These are phyloP conservation scores for Panicum virgatum DNA, from an alignment of 202 grass and related monocot species.

Conservation along the genomic window DNA sequence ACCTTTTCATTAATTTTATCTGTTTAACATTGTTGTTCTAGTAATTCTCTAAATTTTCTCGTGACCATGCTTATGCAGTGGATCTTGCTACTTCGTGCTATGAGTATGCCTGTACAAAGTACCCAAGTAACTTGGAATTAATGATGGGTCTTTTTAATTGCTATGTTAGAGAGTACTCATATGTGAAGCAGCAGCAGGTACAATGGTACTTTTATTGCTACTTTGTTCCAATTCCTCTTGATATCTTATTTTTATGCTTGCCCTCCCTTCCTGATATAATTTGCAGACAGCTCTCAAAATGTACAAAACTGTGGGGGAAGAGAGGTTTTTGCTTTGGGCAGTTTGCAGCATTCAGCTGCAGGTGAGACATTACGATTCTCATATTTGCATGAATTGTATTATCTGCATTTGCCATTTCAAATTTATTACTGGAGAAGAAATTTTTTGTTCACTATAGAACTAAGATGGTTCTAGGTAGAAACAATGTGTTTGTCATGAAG, in stretches of 20 bases:
- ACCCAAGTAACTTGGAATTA: constrained; percentile 87
- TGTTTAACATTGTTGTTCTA: constrained; percentile 7
- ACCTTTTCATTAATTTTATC: constrained; percentile 26
- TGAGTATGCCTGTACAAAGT: constrained; percentile 88
- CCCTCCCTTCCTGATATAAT: constrained; percentile 27
- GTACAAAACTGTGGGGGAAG: constrained; percentile 96
- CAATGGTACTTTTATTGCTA: constrained; percentile 31
- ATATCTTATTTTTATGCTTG: constrained; percentile 45
- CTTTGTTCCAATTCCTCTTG: background rate
- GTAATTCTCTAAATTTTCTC: constrained; percentile 26
- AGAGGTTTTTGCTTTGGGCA: constrained; percentile 97
- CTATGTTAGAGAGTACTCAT: constrained; percentile 88
- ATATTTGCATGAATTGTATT: constrained; percentile 12
- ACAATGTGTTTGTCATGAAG: constrained; percentile 16
- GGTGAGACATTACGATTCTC: constrained; percentile 44
- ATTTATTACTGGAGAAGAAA: background rate
- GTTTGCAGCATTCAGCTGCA: constrained; percentile 96
- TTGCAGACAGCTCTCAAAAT: constrained; percentile 95
- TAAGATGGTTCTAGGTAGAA: constrained; percentile 5
- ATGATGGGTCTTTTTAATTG: constrained; percentile 99
- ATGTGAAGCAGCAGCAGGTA: constrained; percentile 99
- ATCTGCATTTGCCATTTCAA: constrained; percentile 17
- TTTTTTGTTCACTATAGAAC: background rate
- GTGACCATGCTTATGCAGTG: constrained; percentile 55
- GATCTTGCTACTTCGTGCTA: constrained; percentile 98